Percentiles rank a stretch among this genome's conserved stretches.
Conservation (phyloP, 176 grass and related monocot species). For the Zoysia pacifica region DNA sequence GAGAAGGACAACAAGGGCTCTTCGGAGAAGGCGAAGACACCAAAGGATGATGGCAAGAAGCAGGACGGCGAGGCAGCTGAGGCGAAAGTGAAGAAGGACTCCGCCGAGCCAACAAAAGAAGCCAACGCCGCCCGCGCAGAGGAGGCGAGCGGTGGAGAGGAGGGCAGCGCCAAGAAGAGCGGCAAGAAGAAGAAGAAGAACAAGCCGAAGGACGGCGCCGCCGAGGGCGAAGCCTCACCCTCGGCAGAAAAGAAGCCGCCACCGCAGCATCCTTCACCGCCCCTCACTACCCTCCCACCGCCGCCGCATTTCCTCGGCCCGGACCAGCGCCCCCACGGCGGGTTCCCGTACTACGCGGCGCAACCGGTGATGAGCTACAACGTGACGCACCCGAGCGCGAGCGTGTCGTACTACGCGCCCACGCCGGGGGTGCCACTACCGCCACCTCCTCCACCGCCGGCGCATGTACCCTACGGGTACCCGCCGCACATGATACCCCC, state of each 20-base stretch:
- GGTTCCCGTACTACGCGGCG: constrained; percentile 44
- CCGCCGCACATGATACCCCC: neutral
- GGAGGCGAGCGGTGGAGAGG: constrained; percentile 30
- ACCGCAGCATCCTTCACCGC: neutral
- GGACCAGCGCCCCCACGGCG: constrained; percentile 16
- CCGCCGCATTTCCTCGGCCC: neutral
- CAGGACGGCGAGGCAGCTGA: constrained; percentile 24
- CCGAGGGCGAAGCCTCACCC: neutral
- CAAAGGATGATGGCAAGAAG: constrained; percentile 18
- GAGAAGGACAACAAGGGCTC: constrained; percentile 9
- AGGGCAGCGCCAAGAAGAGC: constrained; percentile 43
- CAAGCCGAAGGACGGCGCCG: constrained; percentile 30
- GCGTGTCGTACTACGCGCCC: constrained; percentile 75
- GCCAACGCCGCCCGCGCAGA: neutral
- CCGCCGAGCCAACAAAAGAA: constrained; percentile 29
- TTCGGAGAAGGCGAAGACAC: constrained; percentile 13
- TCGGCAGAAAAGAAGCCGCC: constrained; percentile 15
- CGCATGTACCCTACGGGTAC: constrained; percentile 34
- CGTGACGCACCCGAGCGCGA: constrained; percentile 60
- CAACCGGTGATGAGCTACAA: constrained; percentile 81
- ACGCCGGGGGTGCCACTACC: constrained; percentile 29
- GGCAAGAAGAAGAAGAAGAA: constrained; percentile 53
- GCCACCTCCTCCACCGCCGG: constrained; percentile 34
- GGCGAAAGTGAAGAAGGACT: constrained; percentile 45
- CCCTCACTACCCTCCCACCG: neutral